Evolutionary conservation across 768 basidiomycete species (phyloP), one percentile per base, ranked within the genome.

Genomic region (Jaapia argillacea): DNA sequence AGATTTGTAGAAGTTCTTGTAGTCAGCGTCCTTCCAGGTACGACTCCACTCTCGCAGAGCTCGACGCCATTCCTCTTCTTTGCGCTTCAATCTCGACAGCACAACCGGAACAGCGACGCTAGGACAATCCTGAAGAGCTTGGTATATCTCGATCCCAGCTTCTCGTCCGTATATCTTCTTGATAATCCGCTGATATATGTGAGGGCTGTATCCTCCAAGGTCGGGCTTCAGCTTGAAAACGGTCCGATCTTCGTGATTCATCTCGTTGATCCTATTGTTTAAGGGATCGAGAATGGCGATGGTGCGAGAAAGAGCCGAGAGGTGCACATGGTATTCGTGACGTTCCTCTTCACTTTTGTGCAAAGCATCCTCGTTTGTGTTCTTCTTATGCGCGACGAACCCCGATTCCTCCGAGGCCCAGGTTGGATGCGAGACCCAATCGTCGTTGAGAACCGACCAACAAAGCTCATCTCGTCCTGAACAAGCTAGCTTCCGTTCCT

Each of bases 281-380:
- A 98, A 72, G 2, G 93, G 93, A 56, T 98, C 91, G 45, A 99
- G 75, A 35, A 94, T 66, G 2, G 87, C 79, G 55, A 98, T 94
- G 12, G 93, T 97, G 35, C 93, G 81, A 6, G 78, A 66, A 52
- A 98, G 79, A 14, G 84, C 89, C 57, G 96, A 91, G 33, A 99
- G 77, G 53, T 93, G 87, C 47, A 93, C 92, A 53, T 96, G 92
- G 59, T 90, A 98, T 62, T 98, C 94, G 63, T 97, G 91, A 23
- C 96, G 80, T 61, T 99, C 96, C 61, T 99, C 94, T 62, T 99
- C 96, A 54, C 90, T 85, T 64, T 90, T 90, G 67, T 98, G 92
- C 45, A 98, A 69, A 0, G 88, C 86, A 56, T 97, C 94, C 61
- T 99, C 96, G 59, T 85, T 97, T 4, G 79, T 74, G 58, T 97